Evolutionary conservation across 2,329 filamentous ascomycete genomes (phyloP), one percentile per base, ranked within the genome.

Genomic region (Ciborinia camelliae): DNA sequence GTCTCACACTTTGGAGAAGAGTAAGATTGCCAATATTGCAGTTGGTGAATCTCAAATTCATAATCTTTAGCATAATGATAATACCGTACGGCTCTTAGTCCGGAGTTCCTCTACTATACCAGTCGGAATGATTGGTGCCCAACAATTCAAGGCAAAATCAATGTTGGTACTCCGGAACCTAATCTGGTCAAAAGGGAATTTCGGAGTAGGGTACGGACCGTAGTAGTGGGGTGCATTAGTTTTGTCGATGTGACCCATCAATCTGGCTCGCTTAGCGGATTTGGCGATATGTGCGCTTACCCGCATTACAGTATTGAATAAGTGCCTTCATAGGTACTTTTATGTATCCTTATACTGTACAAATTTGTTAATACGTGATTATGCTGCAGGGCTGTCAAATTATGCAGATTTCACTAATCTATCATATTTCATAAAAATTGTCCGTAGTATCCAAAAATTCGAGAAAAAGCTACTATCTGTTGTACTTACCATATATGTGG

Each of bases 221-320:
- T 8, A 43, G 41, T 45, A 45, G 54, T 57, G 39, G 54, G 39
- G 54, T 45, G 54, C 54, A 58, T 58, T 58, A 58, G 54, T 45
- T 57, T 57, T 45, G 6, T 45, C 4, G 39, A 58, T 54, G 51
- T 54, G 32, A 54, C n/a, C 51, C 51, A 54, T 58, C 54, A 45
- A 45, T 58, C 39, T 58, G 54, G 39, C 54, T 58, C 54, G 39
- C 10, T 32, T 32, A 58, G 28, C 26, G 3, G 18, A 35, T 58
- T 58, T 32, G 39, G 12, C 3, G 39, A 43, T n/a, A 30, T 20
- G 2, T 43, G 37, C 35, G 18, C 35, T 55, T 41, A n/a, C n/a
- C n/a, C n/a, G n/a, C n/a, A n/a, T n/a, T n/a, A 30, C 23, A 30
- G 41, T 43, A 55, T 55, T 43, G 53, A n/a, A n/a, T n/a, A n/a